A percentile compares a stretch with the other conserved stretches of the same genome.
Conservation (phyloP, 768 basidiomycete species). For the Russula olivacea region DNA sequence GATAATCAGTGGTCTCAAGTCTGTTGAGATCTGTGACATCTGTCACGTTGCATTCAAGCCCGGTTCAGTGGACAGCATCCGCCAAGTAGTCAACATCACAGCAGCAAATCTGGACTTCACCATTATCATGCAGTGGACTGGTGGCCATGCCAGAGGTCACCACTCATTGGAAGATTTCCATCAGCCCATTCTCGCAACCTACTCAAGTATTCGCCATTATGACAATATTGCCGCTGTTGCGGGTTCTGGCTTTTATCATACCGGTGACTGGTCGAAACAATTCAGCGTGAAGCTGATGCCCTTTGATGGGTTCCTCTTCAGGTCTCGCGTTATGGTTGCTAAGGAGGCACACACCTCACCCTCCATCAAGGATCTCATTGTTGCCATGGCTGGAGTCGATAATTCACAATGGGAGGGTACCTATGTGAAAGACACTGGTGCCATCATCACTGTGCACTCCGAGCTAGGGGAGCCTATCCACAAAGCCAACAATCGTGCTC, state of each 20-base stretch:
- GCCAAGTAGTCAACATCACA: slow-evolving; percentile 95
- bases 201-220: slow-evolving; percentile 83
- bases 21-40: slow-evolving; percentile 85
- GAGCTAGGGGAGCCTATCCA: slow-evolving; percentile 99
- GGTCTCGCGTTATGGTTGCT: slow-evolving; percentile 96
- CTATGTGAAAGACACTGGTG: slow-evolving; percentile 89
- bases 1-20: slow-evolving; percentile 79
- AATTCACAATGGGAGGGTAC: slow-evolving; percentile 93
- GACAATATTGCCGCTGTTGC: slow-evolving; percentile 85
- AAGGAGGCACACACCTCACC: slow-evolving; percentile 95
- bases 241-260: slow-evolving; percentile 95
- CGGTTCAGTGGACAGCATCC: slow-evolving; percentile 94
- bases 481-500: slow-evolving; percentile 94
- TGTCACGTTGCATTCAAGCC: slow-evolving; percentile 98
- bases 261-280: slow-evolving; percentile 87
- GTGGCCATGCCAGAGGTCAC: slow-evolving; percentile 96
- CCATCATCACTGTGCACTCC: slow-evolving; percentile 92
- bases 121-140: slow-evolving; percentile 98
- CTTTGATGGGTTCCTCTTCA: slow-evolving; percentile 95
- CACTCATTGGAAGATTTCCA: slow-evolving; percentile 99
- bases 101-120: slow-evolving; percentile 92
- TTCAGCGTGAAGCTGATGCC: slow-evolving; percentile 94
- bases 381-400: slow-evolving; percentile 86
- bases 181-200: slow-evolving; percentile 88
- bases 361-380: slow-evolving; percentile 94